These are phyloP conservation scores for Eucalyptus sp. DNA, from an alignment of 345 rosid genomes.

Conservation along the genomic window DNA sequence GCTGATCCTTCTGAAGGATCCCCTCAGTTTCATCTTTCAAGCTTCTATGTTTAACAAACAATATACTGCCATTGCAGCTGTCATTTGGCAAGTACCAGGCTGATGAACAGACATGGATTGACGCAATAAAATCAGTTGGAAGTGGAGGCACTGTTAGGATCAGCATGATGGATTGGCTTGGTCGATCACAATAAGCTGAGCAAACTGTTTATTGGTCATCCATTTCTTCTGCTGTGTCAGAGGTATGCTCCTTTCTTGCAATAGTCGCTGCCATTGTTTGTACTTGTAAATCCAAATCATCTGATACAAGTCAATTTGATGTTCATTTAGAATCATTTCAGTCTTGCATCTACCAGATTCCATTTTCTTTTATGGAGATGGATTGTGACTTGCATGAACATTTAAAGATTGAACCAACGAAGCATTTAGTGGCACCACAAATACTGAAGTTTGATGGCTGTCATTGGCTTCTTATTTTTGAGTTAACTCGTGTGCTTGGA, in stretches of 20 bases:
- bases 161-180: no score
- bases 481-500: not conserved
- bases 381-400: not conserved
- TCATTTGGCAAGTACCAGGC: slow-evolving; percentile 36
- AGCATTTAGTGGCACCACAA: not conserved
- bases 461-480: not conserved
- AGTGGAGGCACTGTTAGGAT: no score
- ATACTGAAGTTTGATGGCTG: not conserved
- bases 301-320: not conserved
- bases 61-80: slow-evolving; percentile 27
- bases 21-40: not conserved
- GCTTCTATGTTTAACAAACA: not conserved
- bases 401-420: not conserved
- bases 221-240: no score
- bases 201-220: no score
- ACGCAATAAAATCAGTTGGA: no score
- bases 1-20: rapidly evolving
- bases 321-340: not conserved
- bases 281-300: not conserved
- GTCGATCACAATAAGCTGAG: rapidly evolving
- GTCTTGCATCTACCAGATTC: not conserved
- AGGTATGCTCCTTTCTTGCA: not conserved
- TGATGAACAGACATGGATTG: not conserved
- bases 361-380: not conserved
- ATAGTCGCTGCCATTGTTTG: not conserved